Conservation (phyloP, 345 rosid species). For the Pistacia atlantica region DNA sequence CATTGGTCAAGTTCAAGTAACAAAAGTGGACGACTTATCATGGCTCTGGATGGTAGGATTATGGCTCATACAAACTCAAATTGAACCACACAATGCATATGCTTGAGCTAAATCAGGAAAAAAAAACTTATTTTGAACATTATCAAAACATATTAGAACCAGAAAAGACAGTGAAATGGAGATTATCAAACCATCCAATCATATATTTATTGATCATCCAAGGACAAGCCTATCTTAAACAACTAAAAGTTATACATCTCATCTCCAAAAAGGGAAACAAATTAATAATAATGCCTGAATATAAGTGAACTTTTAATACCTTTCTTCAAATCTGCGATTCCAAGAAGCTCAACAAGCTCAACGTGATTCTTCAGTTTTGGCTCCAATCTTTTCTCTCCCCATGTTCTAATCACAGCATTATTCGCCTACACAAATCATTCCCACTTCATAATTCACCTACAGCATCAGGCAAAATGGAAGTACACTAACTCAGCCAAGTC, state of each 20-base stretch:
- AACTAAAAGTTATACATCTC: background rate
- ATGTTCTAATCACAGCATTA: conserved; percentile 57
- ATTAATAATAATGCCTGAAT: too few species aligned
- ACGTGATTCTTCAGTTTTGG: conserved; percentile 79
- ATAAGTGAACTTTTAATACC: conserved; percentile 38
- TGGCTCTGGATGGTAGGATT: too few species aligned
- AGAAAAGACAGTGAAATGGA: too few species aligned
- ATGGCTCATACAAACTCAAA: background rate
- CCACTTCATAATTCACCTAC: background rate
- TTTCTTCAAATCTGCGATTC: conserved; percentile 73
- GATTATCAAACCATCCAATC: background rate
- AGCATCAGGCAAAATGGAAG: background rate
- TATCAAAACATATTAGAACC: too few species aligned
- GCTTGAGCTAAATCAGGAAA: too few species aligned
- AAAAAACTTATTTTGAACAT: too few species aligned
- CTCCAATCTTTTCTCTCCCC: conserved; percentile 66
- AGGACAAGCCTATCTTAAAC: background rate
- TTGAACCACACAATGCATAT: too few species aligned
- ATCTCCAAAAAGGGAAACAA: background rate
- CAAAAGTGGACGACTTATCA: too few species aligned
- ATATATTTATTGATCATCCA: background rate
- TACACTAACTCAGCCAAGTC: background rate
- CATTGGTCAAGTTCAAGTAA: too few species aligned
- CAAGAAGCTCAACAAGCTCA: conserved; percentile 89
- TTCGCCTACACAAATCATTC: conserved; percentile 49